A percentile compares a stretch with the other conserved stretches of the same genome.
phyloP scores from a whole-genome alignment of 306 rosid species.

The Senna tora region DNA sequence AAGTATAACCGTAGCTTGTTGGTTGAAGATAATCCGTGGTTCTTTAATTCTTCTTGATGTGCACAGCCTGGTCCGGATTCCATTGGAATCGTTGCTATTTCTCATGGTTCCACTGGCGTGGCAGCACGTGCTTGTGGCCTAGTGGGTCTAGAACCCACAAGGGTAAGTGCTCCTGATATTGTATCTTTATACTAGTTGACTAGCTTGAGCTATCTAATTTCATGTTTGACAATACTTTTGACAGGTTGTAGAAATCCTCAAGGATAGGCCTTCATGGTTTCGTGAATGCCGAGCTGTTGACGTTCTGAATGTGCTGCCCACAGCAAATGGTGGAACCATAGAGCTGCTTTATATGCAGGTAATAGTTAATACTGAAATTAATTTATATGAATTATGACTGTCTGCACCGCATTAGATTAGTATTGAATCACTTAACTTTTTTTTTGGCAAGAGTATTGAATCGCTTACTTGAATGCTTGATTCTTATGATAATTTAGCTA shows the following conservation, averaged over 20 bases:
- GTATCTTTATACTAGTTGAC: constrained; percentile 4
- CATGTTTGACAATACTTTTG: constrained; percentile 33
- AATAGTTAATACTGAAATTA: constrained; percentile 48
- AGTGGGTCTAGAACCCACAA: constrained; percentile 98
- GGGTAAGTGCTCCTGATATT: constrained; percentile 56
- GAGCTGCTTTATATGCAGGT: constrained; percentile 99
- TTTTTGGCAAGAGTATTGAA: too few species aligned
- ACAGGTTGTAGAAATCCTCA: constrained; percentile 98
- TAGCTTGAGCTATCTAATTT: constrained; percentile 25
- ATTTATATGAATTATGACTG: neutral
- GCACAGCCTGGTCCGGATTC: constrained; percentile 99
- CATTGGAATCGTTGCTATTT: constrained; percentile 99
- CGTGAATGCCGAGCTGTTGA: constrained; percentile 99
- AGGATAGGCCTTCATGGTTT: constrained; percentile 93
- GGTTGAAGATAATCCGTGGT: neutral
- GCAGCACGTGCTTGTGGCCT: constrained; percentile 99
- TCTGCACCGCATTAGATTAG: neutral
- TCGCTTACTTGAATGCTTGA: constrained; percentile 19
- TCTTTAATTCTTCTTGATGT: neutral
- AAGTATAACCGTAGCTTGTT: too few species aligned
- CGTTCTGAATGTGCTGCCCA: constrained; percentile 90
- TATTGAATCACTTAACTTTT: neutral
- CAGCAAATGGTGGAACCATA: constrained; percentile 96
- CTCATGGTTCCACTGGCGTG: constrained; percentile 99
- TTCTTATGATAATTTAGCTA: constrained; percentile 54